Percentiles rank a stretch among this genome's conserved stretches.
These are phyloP conservation scores for Melastoma malabathricum DNA, from an alignment of 345 rosid species.

Conservation along the genomic window DNA sequence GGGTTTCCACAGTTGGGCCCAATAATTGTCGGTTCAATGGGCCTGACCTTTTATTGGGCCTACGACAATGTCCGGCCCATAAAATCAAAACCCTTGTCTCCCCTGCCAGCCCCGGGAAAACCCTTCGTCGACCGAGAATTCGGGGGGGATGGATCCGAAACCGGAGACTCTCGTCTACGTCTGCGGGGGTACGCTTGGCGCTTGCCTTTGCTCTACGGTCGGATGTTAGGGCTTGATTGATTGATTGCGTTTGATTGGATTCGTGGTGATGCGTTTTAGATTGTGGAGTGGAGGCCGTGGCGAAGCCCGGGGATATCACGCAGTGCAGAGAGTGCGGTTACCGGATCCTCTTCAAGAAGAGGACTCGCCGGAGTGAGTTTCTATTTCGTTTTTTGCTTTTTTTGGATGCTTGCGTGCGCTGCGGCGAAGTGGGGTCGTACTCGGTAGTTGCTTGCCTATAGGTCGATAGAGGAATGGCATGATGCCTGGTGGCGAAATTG, in stretches of 20 bases:
- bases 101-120: neutral
- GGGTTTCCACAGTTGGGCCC: no score
- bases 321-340: constrained; percentile 93
- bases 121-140: neutral
- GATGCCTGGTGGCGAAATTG: no score
- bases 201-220: neutral
- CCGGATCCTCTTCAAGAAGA: constrained; percentile 87
- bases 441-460: no score
- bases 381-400: neutral
- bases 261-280: constrained; percentile 15
- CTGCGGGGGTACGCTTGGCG: constrained; percentile 44
- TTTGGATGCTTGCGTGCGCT: neutral
- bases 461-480: no score
- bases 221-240: neutral
- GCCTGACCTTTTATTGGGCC: no score
- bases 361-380: constrained; percentile 70
- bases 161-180: constrained; percentile 81
- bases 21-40: no score
- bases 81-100: neutral
- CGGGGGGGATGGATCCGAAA: constrained; percentile 48
- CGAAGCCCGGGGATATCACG: constrained; percentile 77
- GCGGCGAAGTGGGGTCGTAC: no score
- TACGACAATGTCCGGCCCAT: no score
- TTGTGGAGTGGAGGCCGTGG: constrained; percentile 69
- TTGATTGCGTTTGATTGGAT: neutral